Conservation (phyloP, 2,329 filamentous ascomycete genomes). For the Cladosporium austrohemisphaericum region DNA sequence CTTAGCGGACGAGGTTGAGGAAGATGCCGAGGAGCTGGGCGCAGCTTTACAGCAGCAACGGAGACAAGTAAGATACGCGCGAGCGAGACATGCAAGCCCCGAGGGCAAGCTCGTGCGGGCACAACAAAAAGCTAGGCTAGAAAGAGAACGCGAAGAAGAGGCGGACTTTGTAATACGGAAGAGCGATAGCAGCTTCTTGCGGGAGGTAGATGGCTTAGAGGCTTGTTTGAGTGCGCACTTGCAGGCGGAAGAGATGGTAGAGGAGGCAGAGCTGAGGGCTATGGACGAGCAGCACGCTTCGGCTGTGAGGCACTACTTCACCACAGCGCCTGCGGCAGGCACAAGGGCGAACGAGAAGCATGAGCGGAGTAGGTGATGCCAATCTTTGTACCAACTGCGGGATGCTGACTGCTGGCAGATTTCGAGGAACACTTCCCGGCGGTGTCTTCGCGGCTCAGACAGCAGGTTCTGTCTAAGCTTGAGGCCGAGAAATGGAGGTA, state of each 20-base stretch:
- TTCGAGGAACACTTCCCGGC: conserved; percentile 8
- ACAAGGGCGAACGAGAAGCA: conserved; percentile 8
- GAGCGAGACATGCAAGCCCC: neutral
- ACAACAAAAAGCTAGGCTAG: conserved; percentile 4
- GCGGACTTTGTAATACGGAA: conserved; percentile 11
- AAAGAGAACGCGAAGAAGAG: conserved; percentile 6
- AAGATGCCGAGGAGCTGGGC: conserved; percentile 1
- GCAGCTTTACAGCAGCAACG: conserved; percentile 9
- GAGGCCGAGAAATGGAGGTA: conserved; percentile 12
- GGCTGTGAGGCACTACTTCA: conserved; percentile 6
- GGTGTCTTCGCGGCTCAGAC: neutral
- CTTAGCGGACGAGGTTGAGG: conserved; percentile 7
- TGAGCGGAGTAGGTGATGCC: conserved; percentile 3
- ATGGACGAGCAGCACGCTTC: conserved; percentile 1
- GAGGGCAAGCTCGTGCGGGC: conserved; percentile 8
- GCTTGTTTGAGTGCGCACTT: conserved; percentile 1
- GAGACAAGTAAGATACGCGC: conserved; percentile 1
- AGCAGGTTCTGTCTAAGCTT: conserved; percentile 6
- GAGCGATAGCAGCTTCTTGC: conserved; percentile 1
- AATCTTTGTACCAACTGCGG: neutral
- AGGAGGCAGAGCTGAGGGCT: conserved; percentile 6
- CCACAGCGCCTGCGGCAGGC: conserved; percentile 1
- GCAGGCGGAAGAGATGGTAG: conserved; percentile 10
- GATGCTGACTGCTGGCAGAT: neutral
- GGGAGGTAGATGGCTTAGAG: neutral